phyloP scores from a whole-genome alignment of 192 early-diverging fungal genomes.

The Pilobolus umbonatus region DNA sequence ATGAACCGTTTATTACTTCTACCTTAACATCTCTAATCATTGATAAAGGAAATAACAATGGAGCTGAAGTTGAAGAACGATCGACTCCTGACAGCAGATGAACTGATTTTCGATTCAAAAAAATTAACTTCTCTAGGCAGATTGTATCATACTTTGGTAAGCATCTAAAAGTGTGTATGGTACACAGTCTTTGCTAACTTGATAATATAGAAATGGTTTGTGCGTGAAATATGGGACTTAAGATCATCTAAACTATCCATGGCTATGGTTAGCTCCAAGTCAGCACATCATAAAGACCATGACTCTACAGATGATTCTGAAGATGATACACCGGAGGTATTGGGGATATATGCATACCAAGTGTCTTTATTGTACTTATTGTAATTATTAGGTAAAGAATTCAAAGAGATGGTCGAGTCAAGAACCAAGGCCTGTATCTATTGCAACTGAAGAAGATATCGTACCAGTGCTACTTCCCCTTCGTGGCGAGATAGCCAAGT shows the following conservation, averaged over 20 bases:
- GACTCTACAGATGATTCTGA: not conserved
- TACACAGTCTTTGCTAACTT: constrained; percentile 23
- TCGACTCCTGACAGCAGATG: constrained; percentile 66
- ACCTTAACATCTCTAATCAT: not conserved
- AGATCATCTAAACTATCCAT: constrained; percentile 9
- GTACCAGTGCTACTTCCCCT: constrained; percentile 32
- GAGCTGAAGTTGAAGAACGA: constrained; percentile 79
- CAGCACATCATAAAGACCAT: not conserved
- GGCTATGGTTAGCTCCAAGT: not conserved
- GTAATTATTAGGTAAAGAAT: too few relatives aligned
- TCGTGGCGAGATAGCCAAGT: constrained; percentile 43
- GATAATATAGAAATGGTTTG: constrained; percentile 62
- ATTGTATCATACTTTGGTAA: constrained; percentile 81
- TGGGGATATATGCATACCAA: too few relatives aligned
- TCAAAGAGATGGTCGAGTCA: constrained; percentile 24
- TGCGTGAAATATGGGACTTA: constrained; percentile 48
- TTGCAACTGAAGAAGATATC: not conserved
- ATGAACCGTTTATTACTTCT: too few relatives aligned
- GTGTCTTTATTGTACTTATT: too few relatives aligned
- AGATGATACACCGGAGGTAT: constrained; percentile 12
- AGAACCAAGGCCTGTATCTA: not conserved
- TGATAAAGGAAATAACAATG: constrained; percentile 61
- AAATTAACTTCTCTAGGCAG: constrained; percentile 67
- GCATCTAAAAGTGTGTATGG: constrained; percentile 19
- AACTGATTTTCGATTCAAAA: constrained; percentile 83